phyloP scores from a whole-genome alignment of 148 eudicot species.

The Chenopodium berlandieri region DNA sequence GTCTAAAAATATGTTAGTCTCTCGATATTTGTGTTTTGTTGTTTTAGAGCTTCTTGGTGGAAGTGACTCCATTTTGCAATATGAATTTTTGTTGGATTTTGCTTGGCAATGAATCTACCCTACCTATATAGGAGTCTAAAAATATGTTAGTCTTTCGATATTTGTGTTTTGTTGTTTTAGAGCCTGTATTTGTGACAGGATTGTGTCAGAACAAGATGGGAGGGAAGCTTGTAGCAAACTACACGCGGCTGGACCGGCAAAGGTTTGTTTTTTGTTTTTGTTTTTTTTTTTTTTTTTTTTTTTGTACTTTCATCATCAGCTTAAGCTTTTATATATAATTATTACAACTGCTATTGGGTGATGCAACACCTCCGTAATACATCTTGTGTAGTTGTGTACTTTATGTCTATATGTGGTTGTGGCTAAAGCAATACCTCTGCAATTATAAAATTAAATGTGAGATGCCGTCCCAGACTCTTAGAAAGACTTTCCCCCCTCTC shows the following conservation, averaged over 20 bases:
- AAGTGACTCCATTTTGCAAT: constrained; percentile 10
- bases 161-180: constrained; percentile 5
- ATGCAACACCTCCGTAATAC: not conserved
- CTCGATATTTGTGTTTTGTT: not conserved
- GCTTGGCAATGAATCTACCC: not conserved
- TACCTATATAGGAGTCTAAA: not conserved
- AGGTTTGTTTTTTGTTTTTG: constrained; percentile 38
- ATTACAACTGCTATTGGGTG: not conserved
- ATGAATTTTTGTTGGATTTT: not conserved
- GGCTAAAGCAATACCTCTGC: not conserved
- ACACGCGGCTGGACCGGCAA: constrained; percentile 94
- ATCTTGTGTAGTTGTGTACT: not conserved
- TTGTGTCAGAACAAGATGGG: constrained; percentile 79
- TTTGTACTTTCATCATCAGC: not conserved
- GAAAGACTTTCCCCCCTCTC: too few species aligned
- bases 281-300: not conserved
- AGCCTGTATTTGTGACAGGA: constrained; percentile 39
- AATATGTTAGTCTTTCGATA: not conserved
- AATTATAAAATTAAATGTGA: not conserved
- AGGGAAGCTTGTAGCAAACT: constrained; percentile 82
- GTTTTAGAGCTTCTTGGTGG: not conserved
- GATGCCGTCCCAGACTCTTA: not conserved
- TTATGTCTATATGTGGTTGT: not conserved
- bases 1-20: not conserved
- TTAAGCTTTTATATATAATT: not conserved